Percentiles rank a stretch among this genome's conserved stretches.
Conservation (phyloP, 2,329 filamentous ascomycete genomes). For the Diaporthe citrichinensis region DNA sequence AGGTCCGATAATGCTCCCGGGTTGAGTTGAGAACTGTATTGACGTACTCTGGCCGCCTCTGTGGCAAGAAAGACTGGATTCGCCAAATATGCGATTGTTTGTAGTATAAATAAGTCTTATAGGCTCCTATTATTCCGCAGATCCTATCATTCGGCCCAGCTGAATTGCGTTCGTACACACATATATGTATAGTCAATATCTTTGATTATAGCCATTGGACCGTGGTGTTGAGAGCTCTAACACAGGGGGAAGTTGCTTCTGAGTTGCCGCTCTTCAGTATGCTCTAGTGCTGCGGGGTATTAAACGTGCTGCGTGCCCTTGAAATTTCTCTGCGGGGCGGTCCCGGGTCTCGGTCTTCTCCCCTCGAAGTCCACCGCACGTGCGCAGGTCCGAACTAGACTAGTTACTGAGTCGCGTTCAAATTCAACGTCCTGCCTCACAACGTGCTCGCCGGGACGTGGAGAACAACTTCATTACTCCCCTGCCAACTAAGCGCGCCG, state of each 20-base stretch:
- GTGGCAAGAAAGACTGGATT: too few species aligned
- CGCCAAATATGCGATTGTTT: too few species aligned
- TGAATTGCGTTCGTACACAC: too few species aligned
- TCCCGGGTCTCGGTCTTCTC: neutral
- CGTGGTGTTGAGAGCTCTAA: too few species aligned
- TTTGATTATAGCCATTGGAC: too few species aligned
- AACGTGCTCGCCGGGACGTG: neutral
- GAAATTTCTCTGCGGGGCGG: neutral
- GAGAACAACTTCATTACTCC: neutral
- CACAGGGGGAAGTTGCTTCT: too few species aligned
- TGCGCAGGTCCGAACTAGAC: neutral
- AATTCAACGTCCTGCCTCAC: neutral
- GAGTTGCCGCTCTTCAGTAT: too few species aligned
- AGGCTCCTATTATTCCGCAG: too few species aligned
- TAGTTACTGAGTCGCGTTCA: neutral
- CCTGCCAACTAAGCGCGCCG: neutral
- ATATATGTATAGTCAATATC: too few species aligned
- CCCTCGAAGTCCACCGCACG: neutral
- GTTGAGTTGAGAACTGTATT: neutral
- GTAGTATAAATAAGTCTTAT: too few species aligned
- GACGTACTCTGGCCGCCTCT: too few species aligned
- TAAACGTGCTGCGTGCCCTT: neutral
- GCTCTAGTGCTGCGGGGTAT: neutral
- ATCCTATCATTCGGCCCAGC: too few species aligned
- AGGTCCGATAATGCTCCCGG: neutral